Evolutionary conservation across 257 asterid genomes (phyloP).

Genomic region (Nyctanthes arbortristis): DNA sequence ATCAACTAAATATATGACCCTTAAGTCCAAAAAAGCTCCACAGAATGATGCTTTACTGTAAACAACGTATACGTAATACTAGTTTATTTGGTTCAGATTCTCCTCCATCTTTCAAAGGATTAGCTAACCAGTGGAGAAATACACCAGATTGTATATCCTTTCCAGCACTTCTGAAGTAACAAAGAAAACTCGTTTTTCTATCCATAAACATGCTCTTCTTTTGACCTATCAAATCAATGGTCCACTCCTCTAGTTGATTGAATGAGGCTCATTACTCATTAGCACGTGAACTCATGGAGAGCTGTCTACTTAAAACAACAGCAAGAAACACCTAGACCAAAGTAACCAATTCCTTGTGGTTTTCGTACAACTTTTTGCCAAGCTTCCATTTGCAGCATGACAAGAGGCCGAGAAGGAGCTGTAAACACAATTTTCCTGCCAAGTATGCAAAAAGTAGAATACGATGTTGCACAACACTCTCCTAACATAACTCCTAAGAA

Average conservation of each 20-base stretch:
- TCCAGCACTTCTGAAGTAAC: conserved; percentile 98
- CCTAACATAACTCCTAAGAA: no score
- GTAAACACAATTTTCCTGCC: no score
- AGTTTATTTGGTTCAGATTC: conserved; percentile 4
- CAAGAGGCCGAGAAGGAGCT: conserved; percentile 98
- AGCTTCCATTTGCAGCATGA: conserved; percentile 92
- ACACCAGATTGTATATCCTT: conserved; percentile 92
- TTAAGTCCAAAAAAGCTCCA: conserved; percentile 1
- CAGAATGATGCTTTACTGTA: not conserved
- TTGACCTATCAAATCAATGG: conserved; percentile 94
- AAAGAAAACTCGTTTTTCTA: conserved; percentile 80
- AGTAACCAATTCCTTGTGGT: conserved; percentile 56
- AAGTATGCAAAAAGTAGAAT: no score
- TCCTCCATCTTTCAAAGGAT: conserved; percentile 4
- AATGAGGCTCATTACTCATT: conserved; percentile 32
- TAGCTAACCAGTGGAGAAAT: conserved; percentile 26
- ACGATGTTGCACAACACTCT: no score
- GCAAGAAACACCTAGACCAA: conserved; percentile 19
- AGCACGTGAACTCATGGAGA: conserved; percentile 22
- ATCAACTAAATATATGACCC: conserved; percentile 2
- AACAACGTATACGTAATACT: not conserved
- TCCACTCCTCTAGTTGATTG: conserved; percentile 98
- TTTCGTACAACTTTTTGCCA: conserved; percentile 89
- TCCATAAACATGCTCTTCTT: conserved; percentile 80
- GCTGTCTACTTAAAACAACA: conserved; percentile 20